phyloP scores from a whole-genome alignment of 2,329 filamentous ascomycete species.

The Penicillium sclerotiorum region DNA sequence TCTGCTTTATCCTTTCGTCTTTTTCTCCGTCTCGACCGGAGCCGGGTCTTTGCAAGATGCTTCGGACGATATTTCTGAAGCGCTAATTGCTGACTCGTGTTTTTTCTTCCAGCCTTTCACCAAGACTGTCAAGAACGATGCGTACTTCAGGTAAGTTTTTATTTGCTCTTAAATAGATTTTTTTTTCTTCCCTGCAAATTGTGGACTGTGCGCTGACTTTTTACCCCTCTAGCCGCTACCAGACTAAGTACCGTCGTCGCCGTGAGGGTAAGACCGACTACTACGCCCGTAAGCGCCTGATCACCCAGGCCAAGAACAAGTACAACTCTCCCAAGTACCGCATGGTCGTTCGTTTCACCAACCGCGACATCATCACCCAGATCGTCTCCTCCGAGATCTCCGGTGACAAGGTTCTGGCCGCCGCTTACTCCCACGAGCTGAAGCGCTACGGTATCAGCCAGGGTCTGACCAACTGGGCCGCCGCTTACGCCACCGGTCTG shows the following conservation, averaged over 20 bases:
- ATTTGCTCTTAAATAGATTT: background rate
- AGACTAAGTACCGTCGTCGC: slow-evolving; percentile 99
- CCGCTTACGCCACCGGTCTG: slow-evolving; percentile 94
- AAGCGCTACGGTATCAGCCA: slow-evolving; percentile 96
- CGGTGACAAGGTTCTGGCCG: slow-evolving; percentile 93
- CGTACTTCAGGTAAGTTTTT: slow-evolving; percentile 88
- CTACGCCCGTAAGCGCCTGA: slow-evolving; percentile 99
- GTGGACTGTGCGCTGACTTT: slow-evolving; percentile 16
- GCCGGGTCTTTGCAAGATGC: slow-evolving; percentile 93
- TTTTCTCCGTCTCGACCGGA: slow-evolving; percentile 22
- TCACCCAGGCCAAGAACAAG: slow-evolving; percentile 99
- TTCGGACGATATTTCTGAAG: slow-evolving; percentile 89
- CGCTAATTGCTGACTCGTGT: slow-evolving; percentile 99
- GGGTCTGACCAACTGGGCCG: slow-evolving; percentile 99
- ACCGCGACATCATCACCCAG: slow-evolving; percentile 98
- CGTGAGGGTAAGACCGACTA: slow-evolving; percentile 98
- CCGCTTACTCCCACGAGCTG: slow-evolving; percentile 97
- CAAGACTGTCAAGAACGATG: slow-evolving; percentile 96
- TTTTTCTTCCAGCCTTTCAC: slow-evolving; percentile 70
- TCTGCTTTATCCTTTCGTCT: slow-evolving; percentile 13
- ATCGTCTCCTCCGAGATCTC: slow-evolving; percentile 95
- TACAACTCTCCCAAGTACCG: slow-evolving; percentile 99
- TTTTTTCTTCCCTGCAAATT: background rate
- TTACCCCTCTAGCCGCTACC: slow-evolving; percentile 73
- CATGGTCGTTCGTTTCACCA: slow-evolving; percentile 98